Evolutionary conservation across 2,329 filamentous ascomycete genomes (phyloP).

Genomic region (Pseudopyrenochaeta lycopersici): DNA sequence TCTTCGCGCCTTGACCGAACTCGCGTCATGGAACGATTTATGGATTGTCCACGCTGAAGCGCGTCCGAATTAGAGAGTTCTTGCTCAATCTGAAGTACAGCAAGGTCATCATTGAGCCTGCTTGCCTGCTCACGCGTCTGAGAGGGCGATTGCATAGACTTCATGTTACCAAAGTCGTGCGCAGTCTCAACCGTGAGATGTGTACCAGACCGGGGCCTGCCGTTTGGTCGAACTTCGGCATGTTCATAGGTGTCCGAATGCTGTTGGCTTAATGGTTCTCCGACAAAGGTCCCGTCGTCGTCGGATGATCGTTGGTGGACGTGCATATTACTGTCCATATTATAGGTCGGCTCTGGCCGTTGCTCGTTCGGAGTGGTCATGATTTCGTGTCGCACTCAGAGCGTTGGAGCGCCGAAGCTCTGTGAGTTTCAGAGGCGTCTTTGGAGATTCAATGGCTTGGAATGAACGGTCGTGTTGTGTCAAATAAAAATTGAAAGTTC

Average conservation of each 20-base stretch:
- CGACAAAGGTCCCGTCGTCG: constrained; percentile 50
- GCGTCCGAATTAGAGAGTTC: constrained; percentile 59
- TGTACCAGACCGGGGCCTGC: constrained; percentile 45
- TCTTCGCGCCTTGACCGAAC: constrained; percentile 64
- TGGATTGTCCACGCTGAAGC: constrained; percentile 44
- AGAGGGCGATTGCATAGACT: constrained; percentile 59
- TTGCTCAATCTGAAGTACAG: constrained; percentile 71
- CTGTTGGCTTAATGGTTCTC: constrained; percentile 44
- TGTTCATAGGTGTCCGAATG: constrained; percentile 28
- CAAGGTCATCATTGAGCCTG: constrained; percentile 71
- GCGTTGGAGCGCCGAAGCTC: not conserved
- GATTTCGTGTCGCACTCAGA: constrained; percentile 14
- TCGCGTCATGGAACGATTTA: constrained; percentile 57
- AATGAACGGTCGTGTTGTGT: constrained; percentile 1
- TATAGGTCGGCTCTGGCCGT: constrained; percentile 47
- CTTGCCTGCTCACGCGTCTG: constrained; percentile 67
- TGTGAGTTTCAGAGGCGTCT: not conserved
- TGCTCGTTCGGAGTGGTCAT: constrained; percentile 50
- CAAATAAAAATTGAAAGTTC: not conserved
- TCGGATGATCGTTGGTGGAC: constrained; percentile 46
- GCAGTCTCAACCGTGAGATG: constrained; percentile 61
- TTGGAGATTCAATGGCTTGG: constrained; percentile 7
- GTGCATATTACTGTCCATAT: constrained; percentile 39
- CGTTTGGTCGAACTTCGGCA: constrained; percentile 11
- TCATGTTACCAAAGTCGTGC: constrained; percentile 38